Conservation (phyloP, 768 basidiomycete genomes). For the Phlegmacium glaucopus region DNA sequence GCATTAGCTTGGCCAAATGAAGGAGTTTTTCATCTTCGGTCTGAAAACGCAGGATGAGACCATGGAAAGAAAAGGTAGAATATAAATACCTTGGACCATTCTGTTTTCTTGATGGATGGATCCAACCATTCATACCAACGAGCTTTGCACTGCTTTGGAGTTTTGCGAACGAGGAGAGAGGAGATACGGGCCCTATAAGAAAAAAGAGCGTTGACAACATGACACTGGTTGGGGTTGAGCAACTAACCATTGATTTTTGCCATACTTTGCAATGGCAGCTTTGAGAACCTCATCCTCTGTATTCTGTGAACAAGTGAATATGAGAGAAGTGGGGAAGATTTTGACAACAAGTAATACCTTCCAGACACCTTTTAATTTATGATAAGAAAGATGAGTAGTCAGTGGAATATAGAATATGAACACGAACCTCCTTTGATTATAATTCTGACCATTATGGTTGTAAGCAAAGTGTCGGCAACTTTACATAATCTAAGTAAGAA, state of each 20-base stretch:
- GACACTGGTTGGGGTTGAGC: background rate
- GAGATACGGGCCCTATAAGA: conserved; percentile 90
- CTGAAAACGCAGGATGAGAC: conserved; percentile 34
- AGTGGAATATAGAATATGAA: conserved; percentile 18
- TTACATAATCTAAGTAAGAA: background rate
- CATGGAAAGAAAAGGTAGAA: background rate
- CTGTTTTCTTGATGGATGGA: conserved; percentile 99
- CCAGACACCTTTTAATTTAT: conserved; percentile 61
- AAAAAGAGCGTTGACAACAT: conserved; percentile 3
- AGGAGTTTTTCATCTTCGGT: conserved; percentile 98
- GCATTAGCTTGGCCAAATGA: conserved; percentile 98
- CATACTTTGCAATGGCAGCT: conserved; percentile 97
- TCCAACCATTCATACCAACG: conserved; percentile 99
- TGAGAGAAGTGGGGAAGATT: conserved; percentile 3
- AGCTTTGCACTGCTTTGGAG: conserved; percentile 99
- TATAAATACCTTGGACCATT: conserved; percentile 87
- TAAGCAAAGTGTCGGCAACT: conserved; percentile 4
- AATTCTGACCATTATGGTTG: conserved; percentile 69
- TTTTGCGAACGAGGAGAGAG: conserved; percentile 95
- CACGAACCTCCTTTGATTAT: conserved; percentile 81
- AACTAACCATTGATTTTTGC: conserved; percentile 88
- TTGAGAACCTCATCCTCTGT: conserved; percentile 98
- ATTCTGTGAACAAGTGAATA: conserved; percentile 48
- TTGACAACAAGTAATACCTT: conserved; percentile 50
- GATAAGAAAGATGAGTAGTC: background rate